phyloP scores from a whole-genome alignment of 768 basidiomycete species.

The Calvatia gigantea region DNA sequence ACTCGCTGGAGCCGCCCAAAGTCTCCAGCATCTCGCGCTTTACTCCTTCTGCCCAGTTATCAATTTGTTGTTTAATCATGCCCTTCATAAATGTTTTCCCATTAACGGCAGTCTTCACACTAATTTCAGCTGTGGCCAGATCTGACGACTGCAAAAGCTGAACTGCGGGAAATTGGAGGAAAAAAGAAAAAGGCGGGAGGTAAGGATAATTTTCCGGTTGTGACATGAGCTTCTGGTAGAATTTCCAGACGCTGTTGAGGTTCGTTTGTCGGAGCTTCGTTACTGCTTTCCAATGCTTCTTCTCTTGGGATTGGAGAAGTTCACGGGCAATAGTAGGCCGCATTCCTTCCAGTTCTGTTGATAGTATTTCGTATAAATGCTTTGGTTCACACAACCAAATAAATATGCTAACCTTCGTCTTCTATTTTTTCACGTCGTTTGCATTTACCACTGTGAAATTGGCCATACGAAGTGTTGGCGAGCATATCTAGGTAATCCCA shows the following conservation, averaged over 20 bases:
- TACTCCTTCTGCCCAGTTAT: constrained; percentile 45
- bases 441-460: constrained; percentile 33
- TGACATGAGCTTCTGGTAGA: constrained; percentile 44
- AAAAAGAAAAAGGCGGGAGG: constrained; percentile 45
- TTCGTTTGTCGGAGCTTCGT: constrained; percentile 23
- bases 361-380: background rate
- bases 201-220: constrained; percentile 20
- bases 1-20: constrained; percentile 46
- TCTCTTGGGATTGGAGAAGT: constrained; percentile 19
- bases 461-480: constrained; percentile 34
- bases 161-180: constrained; percentile 47
- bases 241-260: constrained; percentile 33
- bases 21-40: constrained; percentile 38
- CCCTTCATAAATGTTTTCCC: constrained; percentile 20
- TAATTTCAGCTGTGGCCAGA: background rate
- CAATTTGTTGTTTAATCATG: constrained; percentile 33
- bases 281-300: constrained; percentile 16
- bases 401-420: constrained; percentile 30
- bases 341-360: constrained; percentile 20
- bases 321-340: constrained; percentile 24
- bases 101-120: constrained; percentile 10
- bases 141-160: constrained; percentile 28
- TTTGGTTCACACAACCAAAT: background rate
- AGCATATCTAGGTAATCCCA: constrained; percentile 42
- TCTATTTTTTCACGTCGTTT: constrained; percentile 35